Percentiles rank a stretch among this genome's conserved stretches.
Conservation (phyloP, 345 rosid species). For the Moricandia arvensis region DNA sequence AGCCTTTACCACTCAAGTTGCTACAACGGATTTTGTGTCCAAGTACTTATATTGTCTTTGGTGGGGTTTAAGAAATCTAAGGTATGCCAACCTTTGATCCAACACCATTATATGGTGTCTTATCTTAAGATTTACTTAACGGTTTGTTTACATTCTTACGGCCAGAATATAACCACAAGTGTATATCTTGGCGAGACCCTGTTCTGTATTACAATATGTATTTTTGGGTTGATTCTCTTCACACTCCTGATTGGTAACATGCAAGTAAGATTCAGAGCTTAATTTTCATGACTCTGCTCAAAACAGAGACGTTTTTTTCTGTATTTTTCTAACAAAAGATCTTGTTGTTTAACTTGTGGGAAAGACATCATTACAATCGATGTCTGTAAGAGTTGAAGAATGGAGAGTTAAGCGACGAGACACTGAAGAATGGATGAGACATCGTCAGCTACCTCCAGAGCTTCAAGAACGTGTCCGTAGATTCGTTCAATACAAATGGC, state of each 20-base stretch:
- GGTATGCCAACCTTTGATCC: constrained; percentile 41
- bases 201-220: constrained; percentile 65
- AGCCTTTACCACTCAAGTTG: constrained; percentile 63
- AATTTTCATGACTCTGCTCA: neutral
- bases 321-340: constrained; percentile 44
- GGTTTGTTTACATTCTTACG: constrained; percentile 55
- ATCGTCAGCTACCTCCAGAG: constrained; percentile 77
- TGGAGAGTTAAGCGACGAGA: constrained; percentile 89
- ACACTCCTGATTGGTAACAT: constrained; percentile 88
- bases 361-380: constrained; percentile 84
- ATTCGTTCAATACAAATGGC: constrained; percentile 87
- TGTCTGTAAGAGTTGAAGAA: constrained; percentile 81
- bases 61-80: constrained; percentile 88
- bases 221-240: constrained; percentile 66
- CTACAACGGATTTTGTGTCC: constrained; percentile 46
- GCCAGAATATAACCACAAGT: constrained; percentile 74
- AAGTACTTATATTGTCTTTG: constrained; percentile 82
- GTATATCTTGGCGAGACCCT: constrained; percentile 68
- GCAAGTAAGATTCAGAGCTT: constrained; percentile 56
- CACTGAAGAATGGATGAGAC: constrained; percentile 97
- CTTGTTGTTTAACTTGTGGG: constrained; percentile 17
- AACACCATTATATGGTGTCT: neutral
- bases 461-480: constrained; percentile 77
- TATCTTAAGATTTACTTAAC: neutral
- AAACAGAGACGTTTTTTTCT: neutral